Evolutionary conservation across 2,329 filamentous ascomycete species (phyloP), one percentile per base, ranked within the genome.

Genomic region (Endothia cerciana): DNA sequence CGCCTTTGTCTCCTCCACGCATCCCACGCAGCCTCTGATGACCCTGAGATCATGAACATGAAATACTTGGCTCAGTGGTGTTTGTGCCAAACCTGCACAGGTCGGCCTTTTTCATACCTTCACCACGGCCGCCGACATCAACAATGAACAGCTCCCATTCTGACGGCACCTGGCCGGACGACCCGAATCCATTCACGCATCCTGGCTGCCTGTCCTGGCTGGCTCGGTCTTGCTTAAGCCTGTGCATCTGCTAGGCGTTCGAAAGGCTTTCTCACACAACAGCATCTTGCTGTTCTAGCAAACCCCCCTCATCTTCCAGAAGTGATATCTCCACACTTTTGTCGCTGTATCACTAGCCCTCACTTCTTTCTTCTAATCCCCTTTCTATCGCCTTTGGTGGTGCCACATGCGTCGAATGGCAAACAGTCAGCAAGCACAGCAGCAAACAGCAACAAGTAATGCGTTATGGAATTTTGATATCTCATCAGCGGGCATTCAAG

Each of bases 301-400:
- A 28, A 45, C 38, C 33, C 45, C 43, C 43, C 61, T 57, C 60
- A 65, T 63, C 40, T 60, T 59, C 62, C 56, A 55, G 33, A 43
- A 33, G n/a, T 25, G 22, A n/a, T 33, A 30, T 63, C 47, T 30
- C 45, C 47, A 53, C 47, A 43, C 38, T 28, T 58, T 43, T 58
- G 25, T 60, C 25, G 38, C 40, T 65, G 64, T 65, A 58, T 53
- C 47, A 59, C 45, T 53, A 60, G 11, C n/a, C 17, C 19, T 47
- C 6, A 28, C 47, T 17, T 30, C 4, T 45, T 30, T 59, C 60
- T 36, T 28, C 22, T 36, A 10, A 51, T 30, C 15, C 6, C 40
- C 28, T 15, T n/a, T 40, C 6, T 28, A 49, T n/a, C 19, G 30
- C 30, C 28, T 53, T 22, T 13, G 36, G 33, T 19, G 56, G 22